phyloP scores from a whole-genome alignment of 495 filamentous ascomycete genomes.

The Sporormia fimetaria region DNA sequence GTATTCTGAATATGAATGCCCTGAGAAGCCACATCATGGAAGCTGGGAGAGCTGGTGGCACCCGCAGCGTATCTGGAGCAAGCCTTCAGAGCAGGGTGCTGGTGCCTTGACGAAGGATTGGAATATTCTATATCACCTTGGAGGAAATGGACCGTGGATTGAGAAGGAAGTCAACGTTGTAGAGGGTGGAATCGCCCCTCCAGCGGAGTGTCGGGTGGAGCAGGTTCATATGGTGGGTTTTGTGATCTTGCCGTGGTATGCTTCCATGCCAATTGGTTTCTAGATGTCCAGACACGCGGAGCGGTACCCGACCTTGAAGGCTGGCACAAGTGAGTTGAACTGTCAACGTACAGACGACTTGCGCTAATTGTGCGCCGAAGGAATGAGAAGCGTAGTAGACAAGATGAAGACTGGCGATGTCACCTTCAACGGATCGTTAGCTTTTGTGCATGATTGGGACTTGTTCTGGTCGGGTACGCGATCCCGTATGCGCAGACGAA shows the following conservation, averaged over 20 bases:
- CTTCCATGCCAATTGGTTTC: slow-evolving; percentile 5
- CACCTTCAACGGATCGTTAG: slow-evolving; percentile 39
- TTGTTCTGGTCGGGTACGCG: slow-evolving; percentile 39
- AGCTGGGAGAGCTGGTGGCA: slow-evolving; percentile 28
- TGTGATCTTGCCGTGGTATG: not conserved
- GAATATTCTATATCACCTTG: slow-evolving; percentile 47
- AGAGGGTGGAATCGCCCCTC: slow-evolving; percentile 35
- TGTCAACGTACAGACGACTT: slow-evolving; percentile 8
- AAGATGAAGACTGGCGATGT: slow-evolving; percentile 36
- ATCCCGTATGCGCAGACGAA: not conserved
- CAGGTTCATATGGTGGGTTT: slow-evolving; percentile 48
- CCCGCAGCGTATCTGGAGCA: slow-evolving; percentile 13
- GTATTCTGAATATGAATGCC: slow-evolving; percentile 15
- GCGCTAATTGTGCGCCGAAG: slow-evolving; percentile 33
- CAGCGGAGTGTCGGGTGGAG: slow-evolving; percentile 40
- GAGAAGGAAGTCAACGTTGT: slow-evolving; percentile 38
- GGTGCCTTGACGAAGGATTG: slow-evolving; percentile 30
- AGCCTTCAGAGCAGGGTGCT: slow-evolving; percentile 3
- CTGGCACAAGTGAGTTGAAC: slow-evolving; percentile 39
- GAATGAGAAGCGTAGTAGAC: slow-evolving; percentile 40
- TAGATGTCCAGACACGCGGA: slow-evolving; percentile 51
- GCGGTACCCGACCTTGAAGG: slow-evolving; percentile 45
- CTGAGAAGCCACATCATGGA: slow-evolving; percentile 18
- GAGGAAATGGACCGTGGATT: slow-evolving; percentile 51
- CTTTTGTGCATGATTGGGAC: slow-evolving; percentile 46